Evolutionary conservation across 345 rosid genomes (phyloP).

Genomic region (Reutealis trisperma): DNA sequence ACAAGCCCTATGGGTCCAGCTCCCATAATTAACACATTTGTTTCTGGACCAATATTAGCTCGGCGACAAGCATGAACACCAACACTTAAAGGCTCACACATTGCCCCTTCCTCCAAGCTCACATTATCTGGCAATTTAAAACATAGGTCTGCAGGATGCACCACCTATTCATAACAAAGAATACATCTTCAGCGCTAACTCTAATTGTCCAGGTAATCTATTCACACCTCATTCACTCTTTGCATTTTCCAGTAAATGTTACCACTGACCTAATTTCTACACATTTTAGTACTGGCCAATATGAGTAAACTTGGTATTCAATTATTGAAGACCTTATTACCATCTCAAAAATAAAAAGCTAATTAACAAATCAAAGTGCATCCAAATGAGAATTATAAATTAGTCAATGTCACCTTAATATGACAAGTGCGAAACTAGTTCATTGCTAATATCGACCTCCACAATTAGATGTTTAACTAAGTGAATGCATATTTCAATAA

Average conservation of each 20-base stretch:
- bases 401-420: background rate
- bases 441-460: no score
- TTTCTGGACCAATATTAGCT: constrained; percentile 75
- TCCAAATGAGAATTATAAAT: background rate
- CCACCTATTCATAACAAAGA: constrained; percentile 49
- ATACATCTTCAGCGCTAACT: background rate
- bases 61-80: constrained; percentile 92
- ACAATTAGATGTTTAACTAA: background rate
- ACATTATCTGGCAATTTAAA: constrained; percentile 87
- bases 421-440: no score
- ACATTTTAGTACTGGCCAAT: background rate
- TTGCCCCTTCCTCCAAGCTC: constrained; percentile 93
- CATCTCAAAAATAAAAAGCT: background rate
- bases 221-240: background rate
- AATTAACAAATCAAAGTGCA: background rate
- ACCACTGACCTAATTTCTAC: background rate
- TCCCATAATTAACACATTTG: constrained; percentile 76
- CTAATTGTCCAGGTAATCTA: background rate
- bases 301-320: background rate
- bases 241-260: background rate
- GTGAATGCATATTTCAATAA: background rate
- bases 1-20: constrained; percentile 95
- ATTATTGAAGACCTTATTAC: background rate
- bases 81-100: constrained; percentile 93
- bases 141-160: constrained; percentile 87